These are phyloP conservation scores for Hericium alpestre DNA, from an alignment of 768 basidiomycete genomes.

Conservation along the genomic window DNA sequence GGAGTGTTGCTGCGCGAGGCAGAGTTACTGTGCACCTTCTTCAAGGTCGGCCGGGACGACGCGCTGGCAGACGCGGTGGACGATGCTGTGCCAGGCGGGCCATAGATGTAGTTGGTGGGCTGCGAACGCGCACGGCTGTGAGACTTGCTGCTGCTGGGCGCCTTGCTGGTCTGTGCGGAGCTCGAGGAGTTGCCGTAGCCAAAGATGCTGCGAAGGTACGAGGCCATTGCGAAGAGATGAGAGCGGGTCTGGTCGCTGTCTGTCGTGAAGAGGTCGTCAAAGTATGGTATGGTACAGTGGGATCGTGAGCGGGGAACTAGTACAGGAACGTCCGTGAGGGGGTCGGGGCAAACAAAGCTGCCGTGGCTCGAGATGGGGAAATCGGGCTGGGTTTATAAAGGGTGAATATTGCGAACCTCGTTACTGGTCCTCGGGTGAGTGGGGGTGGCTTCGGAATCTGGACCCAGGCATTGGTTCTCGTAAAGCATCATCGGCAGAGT, in stretches of 20 bases:
- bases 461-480: conserved; percentile 2
- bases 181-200: conserved; percentile 19
- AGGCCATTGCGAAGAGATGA: conserved; percentile 30
- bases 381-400: conserved; percentile 6
- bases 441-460: background rate
- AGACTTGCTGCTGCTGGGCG: conserved; percentile 26
- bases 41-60: conserved; percentile 5
- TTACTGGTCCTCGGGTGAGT: conserved; percentile 1
- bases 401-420: background rate
- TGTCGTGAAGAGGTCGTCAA: background rate
- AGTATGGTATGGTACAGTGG: background rate
- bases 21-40: conserved; percentile 6
- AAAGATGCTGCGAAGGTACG: conserved; percentile 40
- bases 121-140: conserved; percentile 33
- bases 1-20: conserved; percentile 9
- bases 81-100: conserved; percentile 8
- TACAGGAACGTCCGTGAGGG: background rate
- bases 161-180: conserved; percentile 8
- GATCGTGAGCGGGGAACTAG: background rate
- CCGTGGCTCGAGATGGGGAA: background rate
- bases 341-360: background rate
- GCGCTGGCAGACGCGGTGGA: conserved; percentile 4
- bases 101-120: conserved; percentile 20
- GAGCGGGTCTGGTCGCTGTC: background rate
- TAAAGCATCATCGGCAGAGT: conserved; percentile 8